Evolutionary conservation across 192 early-diverging fungal genomes (phyloP), one percentile per base, ranked within the genome.

Genomic region (Funneliformis geosporum): DNA sequence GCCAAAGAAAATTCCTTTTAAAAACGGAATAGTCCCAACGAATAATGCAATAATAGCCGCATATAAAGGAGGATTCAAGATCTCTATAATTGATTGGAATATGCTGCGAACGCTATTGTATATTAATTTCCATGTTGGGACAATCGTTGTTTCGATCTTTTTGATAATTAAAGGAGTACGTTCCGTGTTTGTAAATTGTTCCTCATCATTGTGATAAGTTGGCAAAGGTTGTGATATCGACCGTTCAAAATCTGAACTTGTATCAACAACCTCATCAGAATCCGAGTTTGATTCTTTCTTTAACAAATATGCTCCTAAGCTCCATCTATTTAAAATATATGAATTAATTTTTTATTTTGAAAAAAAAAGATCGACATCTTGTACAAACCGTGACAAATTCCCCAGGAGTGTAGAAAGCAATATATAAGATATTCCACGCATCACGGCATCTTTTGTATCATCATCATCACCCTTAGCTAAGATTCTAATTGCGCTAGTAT

Each of bases 41-140:
- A 72, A 0, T 38, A 81, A 11, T 6, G 80, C 80, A 21, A 71
- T 25, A 1, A 76, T 18, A 12, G 80, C 74, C 0, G 80, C 68
- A 14, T 74, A 50, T 11, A 81, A 66, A 43, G 80, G 80, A 23
- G 80, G 75, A 70, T 81, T 81, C 38, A 77, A 50, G 18, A 77
- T 59, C 16, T 77, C 74, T 4, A 16, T 23, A 40, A 75, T 75
- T 39, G 21, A 8, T 18, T 75, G 28, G 27, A 28, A 2, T 12
- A 28, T 4, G 59, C 38, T 75, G 11, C 9, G 12, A 28, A 27
- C 14, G 16, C 11, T 1, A 4, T 46, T 40, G 12, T 0, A 5
- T 11, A 60, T 28, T 12, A 69, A 59, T 12, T 50, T 27, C 39
- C 78, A 42, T 60, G 38, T 38, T 6, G 25, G 23, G 23, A 62